phyloP scores from a whole-genome alignment of 2,329 filamentous ascomycete genomes.

The Hypoxylon sp. region DNA sequence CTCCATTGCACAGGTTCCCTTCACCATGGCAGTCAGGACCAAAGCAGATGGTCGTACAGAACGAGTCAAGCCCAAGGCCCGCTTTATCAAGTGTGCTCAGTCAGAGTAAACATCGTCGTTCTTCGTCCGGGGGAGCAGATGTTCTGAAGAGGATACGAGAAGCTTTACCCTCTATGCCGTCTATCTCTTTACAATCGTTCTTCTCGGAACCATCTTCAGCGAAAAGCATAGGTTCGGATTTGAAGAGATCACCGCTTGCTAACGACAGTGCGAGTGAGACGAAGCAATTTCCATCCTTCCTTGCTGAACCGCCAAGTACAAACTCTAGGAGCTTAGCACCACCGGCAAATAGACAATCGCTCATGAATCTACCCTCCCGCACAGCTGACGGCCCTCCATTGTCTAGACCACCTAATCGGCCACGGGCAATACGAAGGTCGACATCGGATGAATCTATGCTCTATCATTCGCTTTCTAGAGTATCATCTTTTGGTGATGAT shows the following conservation, averaged over 20 bases:
- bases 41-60: conserved; percentile 55
- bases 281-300: conserved; percentile 32
- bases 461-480: conserved; percentile 79
- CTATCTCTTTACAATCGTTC: conserved; percentile 64
- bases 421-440: conserved; percentile 66
- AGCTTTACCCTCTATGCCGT: conserved; percentile 68
- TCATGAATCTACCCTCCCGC: conserved; percentile 18
- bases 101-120: conserved; percentile 62
- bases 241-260: conserved; percentile 43
- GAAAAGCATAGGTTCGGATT: conserved; percentile 44
- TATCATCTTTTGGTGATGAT: conserved; percentile 88
- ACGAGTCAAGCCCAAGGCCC: conserved; percentile 52
- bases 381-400: conserved; percentile 30
- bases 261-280: conserved; percentile 41
- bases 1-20: conserved; percentile 45
- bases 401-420: conserved; percentile 47
- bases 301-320: conserved; percentile 17
- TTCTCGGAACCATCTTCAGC: conserved; percentile 55
- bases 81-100: conserved; percentile 63
- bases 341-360: conserved; percentile 29
- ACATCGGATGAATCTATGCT: conserved; percentile 85
- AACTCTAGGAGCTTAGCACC: conserved; percentile 18
- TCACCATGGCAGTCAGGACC: conserved; percentile 60
- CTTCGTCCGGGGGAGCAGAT: conserved; percentile 69
- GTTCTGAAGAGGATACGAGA: conserved; percentile 69